Base-by-base conservation (phyloP, 2,329 filamentous ascomycete genomes). In the Apiospora aurea region DNA sequence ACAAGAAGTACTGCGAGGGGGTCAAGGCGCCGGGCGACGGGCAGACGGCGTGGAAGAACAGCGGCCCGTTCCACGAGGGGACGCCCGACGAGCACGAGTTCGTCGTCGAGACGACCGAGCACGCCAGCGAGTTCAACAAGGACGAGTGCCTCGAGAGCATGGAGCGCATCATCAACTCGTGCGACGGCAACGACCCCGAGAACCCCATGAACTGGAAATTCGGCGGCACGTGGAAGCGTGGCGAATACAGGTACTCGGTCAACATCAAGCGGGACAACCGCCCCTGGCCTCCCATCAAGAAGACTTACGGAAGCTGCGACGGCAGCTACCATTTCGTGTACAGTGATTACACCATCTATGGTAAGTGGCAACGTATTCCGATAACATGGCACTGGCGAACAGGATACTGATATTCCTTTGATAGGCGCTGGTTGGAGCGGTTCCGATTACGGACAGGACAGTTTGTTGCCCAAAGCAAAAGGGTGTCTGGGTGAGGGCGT, bases 1-100 rank as follows among this genome's bases (percentile, higher is more conserved):
- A 77, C 73, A 75, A 78, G 66, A 72, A 78, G 49, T 81, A 80
- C 69, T 81, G 80, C 73, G 69, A 78, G 64, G 71, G 74, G 24
- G 73, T 77, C 26, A 43, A 70, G 64, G 69, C 66, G 14, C 73
- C 76, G 2, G 71, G 73, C 14, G 67, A 75, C 67, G 72, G 49
- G 46, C 49, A 29, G 24, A 71, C 14, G 70, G 72, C 73, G 61
- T 80, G 78, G 79, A 61, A 46, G 8, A 70, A 68, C 29, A 67
- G 69, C 43, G 72, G 77, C 67, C 75, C 67, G 34, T 81, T 78
- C 73, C 73, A 78, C 71, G 44, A 74, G 70, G 76, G 76, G 70
- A 79, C 79, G 16, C 78, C 76, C 14, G 78, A 80, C 57, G 21
- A 73, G 71, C 46, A 71, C 67, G 44, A 46, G 13, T 46, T 69